Conservation (phyloP, 1,284 basidiomycete genomes). For the Malassezia yamatoensis region DNA sequence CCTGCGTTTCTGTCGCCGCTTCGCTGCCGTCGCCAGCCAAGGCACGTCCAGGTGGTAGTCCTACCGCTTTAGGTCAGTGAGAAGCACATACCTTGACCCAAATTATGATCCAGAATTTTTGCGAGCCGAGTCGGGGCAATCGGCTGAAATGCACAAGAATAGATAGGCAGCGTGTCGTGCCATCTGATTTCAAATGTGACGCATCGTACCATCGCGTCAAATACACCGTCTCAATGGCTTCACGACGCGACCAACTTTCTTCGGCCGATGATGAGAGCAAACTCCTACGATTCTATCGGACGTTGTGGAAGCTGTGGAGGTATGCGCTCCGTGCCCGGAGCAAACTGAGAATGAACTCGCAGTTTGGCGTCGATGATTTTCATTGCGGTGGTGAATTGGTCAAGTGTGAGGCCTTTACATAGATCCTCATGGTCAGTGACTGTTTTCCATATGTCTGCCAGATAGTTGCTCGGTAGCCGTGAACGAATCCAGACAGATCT, state of each 20-base stretch:
- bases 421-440: constrained; percentile 1
- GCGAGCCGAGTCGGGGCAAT: constrained; percentile 32
- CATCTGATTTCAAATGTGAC: constrained; percentile 47
- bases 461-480: constrained; percentile 1
- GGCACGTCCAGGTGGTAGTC: constrained; percentile 33
- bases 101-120: constrained; percentile 42
- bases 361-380: constrained; percentile 11
- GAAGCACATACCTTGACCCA: constrained; percentile 26
- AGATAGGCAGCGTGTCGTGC: constrained; percentile 47
- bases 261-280: constrained; percentile 1
- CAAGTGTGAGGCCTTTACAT: neutral
- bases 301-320: constrained; percentile 2
- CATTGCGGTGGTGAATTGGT: constrained; percentile 6
- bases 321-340: neutral
- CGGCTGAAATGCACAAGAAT: constrained; percentile 43
- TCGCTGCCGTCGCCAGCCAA: constrained; percentile 20
- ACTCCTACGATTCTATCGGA: neutral
- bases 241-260: neutral
- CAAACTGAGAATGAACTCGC: neutral
- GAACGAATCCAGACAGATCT: neutral
- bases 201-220: constrained; percentile 35
- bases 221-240: neutral
- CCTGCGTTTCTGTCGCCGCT: constrained; percentile 10
- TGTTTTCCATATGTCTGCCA: constrained; percentile 12
- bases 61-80: constrained; percentile 22